Evolutionary conservation across 208 protist genomes (phyloP), one percentile per base, ranked within the genome.

Genomic region (Trypanosomatidae sp.): DNA sequence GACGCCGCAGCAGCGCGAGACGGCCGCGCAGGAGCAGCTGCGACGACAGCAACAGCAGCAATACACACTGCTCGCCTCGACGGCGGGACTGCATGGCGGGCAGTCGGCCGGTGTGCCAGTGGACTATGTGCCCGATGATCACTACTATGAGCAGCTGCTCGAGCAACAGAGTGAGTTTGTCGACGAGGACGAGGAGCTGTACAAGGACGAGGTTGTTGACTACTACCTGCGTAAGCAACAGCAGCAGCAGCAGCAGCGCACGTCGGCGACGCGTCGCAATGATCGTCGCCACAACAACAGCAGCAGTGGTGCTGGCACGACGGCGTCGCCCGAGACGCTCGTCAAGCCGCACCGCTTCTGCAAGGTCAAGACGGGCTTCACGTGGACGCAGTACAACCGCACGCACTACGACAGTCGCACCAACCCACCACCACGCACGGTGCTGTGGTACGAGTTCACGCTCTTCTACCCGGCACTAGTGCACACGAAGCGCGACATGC

Each of bases 361-460:
- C 71, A 96, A 97, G 40, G 96, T 99, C 13, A 92, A 96, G 66
- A 97, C 92, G 1, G 97, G 97, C 18, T 98, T 95, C 61, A 95
- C 97, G 50, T 99, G 93, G 90, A 97, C 94, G 32, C 88, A 92
- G 67, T 99, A 99, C 78, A 99, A 99, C 61, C 82, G 94, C 53
- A 98, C 94, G 33, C 97, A 99, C 62, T 99, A 99, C 65, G 92
- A 97, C 67, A 61, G 65, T 46, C 71, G 76, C 46, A 97, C 98
- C 30, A 99, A 99, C 71, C 98, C 98, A 11, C 98, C 98, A 40
- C 97, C 97, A 15, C 98, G 98, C 26, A 92, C 94, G 35, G 94
- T 99, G 20, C 73, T 97, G 59, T 98, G 97, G 59, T 99, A 99
- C 78, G 98, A 99, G 72, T 99, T 99, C 71, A 99, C 98, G 43